phyloP scores from a whole-genome alignment of 1,284 basidiomycete genomes.

The Melampsora occidentalis region DNA sequence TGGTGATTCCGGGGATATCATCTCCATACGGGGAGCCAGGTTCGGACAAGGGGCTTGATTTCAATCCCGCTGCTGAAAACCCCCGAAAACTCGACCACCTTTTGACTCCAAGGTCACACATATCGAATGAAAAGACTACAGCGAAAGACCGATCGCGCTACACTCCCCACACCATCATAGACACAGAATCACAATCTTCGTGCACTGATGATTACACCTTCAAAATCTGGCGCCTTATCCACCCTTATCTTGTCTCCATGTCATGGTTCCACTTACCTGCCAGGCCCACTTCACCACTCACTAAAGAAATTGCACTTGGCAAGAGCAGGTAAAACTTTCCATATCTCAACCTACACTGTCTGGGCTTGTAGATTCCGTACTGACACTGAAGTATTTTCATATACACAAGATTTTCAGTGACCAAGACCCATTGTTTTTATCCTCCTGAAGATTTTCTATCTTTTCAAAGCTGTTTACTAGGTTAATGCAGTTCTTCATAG shows the following conservation, averaged over 20 bases:
- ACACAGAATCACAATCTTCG: neutral
- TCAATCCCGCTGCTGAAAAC: too few relatives aligned
- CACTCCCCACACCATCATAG: conserved; percentile 28
- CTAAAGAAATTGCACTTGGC: conserved; percentile 38
- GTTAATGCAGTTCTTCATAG: neutral
- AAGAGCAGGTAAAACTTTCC: conserved; percentile 37
- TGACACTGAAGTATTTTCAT: neutral
- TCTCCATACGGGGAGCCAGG: conserved; percentile 2
- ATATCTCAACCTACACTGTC: neutral
- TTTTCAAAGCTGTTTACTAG: conserved; percentile 42
- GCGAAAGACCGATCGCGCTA: conserved; percentile 14
- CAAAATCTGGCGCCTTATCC: too few relatives aligned
- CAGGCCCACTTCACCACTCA: conserved; percentile 30
- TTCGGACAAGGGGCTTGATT: too few relatives aligned
- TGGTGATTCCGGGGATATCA: neutral
- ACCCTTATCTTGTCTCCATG: conserved; percentile 4
- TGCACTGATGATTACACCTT: too few relatives aligned
- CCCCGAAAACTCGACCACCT: conserved; percentile 2
- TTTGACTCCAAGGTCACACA: neutral
- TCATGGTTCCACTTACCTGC: conserved; percentile 13
- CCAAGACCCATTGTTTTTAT: conserved; percentile 43
- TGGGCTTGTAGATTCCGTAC: too few relatives aligned
- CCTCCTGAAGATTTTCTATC: conserved; percentile 36
- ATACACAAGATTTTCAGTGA: conserved; percentile 25
- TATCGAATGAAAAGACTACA: neutral